Evolutionary conservation across 768 basidiomycete species (phyloP).

Genomic region (Tylopilus sp.): DNA sequence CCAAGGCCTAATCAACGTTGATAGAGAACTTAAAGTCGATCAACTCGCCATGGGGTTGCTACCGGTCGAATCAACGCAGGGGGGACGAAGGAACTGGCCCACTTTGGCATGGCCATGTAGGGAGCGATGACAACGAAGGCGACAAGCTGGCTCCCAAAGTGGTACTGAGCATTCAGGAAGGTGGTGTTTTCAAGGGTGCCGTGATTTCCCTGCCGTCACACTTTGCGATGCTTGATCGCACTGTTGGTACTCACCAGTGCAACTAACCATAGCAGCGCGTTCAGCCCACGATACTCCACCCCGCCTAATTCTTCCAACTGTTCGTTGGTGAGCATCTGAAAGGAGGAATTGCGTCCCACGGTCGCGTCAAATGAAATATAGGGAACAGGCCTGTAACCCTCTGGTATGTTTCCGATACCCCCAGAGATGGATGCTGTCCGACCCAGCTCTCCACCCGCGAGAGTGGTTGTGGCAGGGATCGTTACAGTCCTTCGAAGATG

Average conservation of each 20-base stretch:
- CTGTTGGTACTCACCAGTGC: constrained; percentile 49
- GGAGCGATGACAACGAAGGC: constrained; percentile 75
- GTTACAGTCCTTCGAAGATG: constrained; percentile 69
- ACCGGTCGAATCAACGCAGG: constrained; percentile 56
- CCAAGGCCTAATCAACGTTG: not conserved
- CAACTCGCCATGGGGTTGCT: constrained; percentile 60
- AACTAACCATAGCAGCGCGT: constrained; percentile 79
- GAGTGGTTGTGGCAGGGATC: constrained; percentile 65
- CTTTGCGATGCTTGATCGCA: not conserved
- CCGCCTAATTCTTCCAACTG: constrained; percentile 92
- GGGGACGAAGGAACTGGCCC: constrained; percentile 57
- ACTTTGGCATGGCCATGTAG: constrained; percentile 63
- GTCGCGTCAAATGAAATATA: constrained; percentile 85
- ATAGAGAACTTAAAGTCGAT: not conserved
- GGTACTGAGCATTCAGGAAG: constrained; percentile 55
- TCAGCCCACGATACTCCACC: constrained; percentile 86
- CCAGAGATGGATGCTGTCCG: constrained; percentile 21
- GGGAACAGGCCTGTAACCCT: constrained; percentile 54
- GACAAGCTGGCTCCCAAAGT: constrained; percentile 64
- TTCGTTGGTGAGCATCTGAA: constrained; percentile 66
- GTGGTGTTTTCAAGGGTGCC: not conserved
- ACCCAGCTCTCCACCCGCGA: constrained; percentile 34
- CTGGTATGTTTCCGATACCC: constrained; percentile 20
- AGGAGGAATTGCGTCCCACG: constrained; percentile 80
- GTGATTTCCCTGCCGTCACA: not conserved